Base-by-base conservation (phyloP, 371 early-diverging fungal genomes). In the Mucor ambiguus region DNA sequence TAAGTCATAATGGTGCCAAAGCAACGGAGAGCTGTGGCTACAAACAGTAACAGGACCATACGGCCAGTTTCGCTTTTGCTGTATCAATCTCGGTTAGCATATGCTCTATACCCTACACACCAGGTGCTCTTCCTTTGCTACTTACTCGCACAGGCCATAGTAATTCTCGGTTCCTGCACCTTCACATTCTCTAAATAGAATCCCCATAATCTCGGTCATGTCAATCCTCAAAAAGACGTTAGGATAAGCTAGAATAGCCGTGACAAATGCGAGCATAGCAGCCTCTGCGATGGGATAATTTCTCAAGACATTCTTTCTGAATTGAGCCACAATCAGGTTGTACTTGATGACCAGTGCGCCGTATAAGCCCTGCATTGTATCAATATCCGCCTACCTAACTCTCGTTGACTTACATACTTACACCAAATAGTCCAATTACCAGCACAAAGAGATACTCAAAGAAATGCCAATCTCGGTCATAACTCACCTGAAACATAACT, bases 401-500 rank as follows among this genome's bases (percentile, higher is more conserved):
- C 2, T 44, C 14, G 46, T 10, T 28, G 14, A 4, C 4, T 10
- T 52, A 26, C 18, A 14, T 29, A 70, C 55, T 81, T 84, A 92
- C 94, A 16, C 98, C 97, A 72, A 97, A 87, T 1, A 95, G 75
- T 18, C 99, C 99, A 38, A 98, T 85, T 5, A 97, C 55, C 22
- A 92, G 67, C 68, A 95, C 97, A 60, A 93, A 92, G 16, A 89
- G 54, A 64, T 93, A 72, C 64, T 92, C 99, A 75, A 97, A 96
- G 62, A 89, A 82, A 61, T 93, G 91, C 93, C 96, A 98, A 52
- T 90, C 92, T 38, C 92, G 82, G 66, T 91, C 88, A 71, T 97
- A 96, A 5, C 90, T 88, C n/a, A 96, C 97, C 77, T 97, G 95
- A 77, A 96, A 98, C 78, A 95, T 83, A 63, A 98, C 97, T 18